Evolutionary conservation across 2,329 filamentous ascomycete genomes (phyloP).

Genomic region (Chaetomium globosum): DNA sequence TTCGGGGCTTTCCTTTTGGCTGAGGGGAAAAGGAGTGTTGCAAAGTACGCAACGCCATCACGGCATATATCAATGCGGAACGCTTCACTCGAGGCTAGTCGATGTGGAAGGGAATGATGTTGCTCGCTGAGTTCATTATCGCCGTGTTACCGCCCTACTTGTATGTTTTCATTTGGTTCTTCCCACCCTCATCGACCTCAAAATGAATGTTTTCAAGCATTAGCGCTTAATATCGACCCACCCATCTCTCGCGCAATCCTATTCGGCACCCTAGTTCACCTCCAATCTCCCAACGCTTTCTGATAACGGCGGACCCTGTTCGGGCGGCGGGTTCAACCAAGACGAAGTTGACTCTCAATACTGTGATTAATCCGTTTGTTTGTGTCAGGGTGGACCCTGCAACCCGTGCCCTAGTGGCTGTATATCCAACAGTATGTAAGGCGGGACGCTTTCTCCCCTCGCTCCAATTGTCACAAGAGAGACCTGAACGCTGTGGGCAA

Average conservation of each 20-base stretch:
- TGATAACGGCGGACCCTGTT: neutral
- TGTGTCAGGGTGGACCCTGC: neutral
- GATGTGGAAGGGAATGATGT: neutral
- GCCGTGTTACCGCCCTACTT: neutral
- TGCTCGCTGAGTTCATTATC: neutral
- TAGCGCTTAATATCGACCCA: neutral
- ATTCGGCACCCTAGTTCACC: neutral
- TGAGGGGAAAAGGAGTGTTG: neutral
- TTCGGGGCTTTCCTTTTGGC: too few relatives aligned
- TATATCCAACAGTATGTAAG: neutral
- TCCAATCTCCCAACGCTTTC: neutral
- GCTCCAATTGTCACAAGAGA: neutral
- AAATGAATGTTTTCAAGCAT: neutral
- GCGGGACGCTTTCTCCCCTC: neutral
- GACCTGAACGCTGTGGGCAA: neutral
- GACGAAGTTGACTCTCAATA: too few relatives aligned
- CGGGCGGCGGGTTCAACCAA: neutral
- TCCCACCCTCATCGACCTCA: neutral
- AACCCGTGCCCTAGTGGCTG: neutral
- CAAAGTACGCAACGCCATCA: neutral
- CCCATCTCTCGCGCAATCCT: neutral
- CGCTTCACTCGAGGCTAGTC: neutral
- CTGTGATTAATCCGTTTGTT: neutral
- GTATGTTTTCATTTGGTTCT: neutral
- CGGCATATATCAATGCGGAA: neutral